Evolutionary conservation across 805 yeast genomes (phyloP), one percentile per base, ranked within the genome.

Genomic region (Pichia exigua): DNA sequence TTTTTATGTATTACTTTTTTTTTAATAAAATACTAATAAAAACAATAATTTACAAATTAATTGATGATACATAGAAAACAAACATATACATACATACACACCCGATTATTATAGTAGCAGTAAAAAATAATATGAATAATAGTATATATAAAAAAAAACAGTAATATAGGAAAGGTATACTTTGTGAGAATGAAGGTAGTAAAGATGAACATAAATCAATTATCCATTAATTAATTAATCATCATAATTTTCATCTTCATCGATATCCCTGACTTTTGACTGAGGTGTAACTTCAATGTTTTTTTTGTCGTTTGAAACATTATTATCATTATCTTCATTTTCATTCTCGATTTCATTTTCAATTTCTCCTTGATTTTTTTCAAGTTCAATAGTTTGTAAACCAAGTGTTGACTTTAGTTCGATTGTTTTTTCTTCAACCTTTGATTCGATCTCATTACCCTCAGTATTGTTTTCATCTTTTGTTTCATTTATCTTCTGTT

Each of bases 211-310:
- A 27, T 41, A 26, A 40, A 15, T 11, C 6, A 41, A 50, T 20
- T 47, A 52, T 15, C 50, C 57, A 12, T 50, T 56, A 13, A 59
- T 50, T 56, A 13, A 59, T 21, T 60, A 68, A 24, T 66, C 72
- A 51, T 68, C 72, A 48, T 68, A 68, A 52, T 68, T 64, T 44
- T 68, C 72, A 54, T 68, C 72, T 54, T 68, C 72, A 32, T 68
- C 70, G 21, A 68, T 59, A 40, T 61, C 57, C 46, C 72, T 61
- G n/a, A 67, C 57, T 42, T 56, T 53, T 11, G 47, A 26, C 42
- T 50, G 20, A 17, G 20, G 20, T 35, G n/a, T 10, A 35, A n/a
- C 55, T 27, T 39, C 44, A 18, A 7, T 15, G 10, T 17, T 13
- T 15, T 17, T 20, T n/a, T n/a, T 42, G 1, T 24, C 38, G 28